These are phyloP conservation scores for Populus hybrid DNA, from an alignment of 441 rosid species.

Conservation along the genomic window DNA sequence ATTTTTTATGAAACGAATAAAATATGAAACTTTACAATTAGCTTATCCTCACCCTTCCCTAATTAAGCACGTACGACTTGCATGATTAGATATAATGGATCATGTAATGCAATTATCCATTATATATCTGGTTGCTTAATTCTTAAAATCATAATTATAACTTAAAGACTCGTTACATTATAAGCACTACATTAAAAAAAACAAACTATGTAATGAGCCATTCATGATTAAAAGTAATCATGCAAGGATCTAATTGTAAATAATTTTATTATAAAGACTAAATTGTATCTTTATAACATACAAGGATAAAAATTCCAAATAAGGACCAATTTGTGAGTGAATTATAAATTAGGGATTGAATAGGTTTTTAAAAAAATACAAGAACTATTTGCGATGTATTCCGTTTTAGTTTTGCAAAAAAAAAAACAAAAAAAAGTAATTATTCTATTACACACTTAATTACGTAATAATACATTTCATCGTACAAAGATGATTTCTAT, in stretches of 20 bases:
- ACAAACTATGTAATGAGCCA: no score
- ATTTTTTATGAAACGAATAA: no score
- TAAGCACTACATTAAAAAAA: neutral
- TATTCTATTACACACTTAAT: neutral
- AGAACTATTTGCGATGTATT: neutral
- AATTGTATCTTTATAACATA: no score
- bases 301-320: neutral
- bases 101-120: neutral
- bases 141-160: no score
- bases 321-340: neutral
- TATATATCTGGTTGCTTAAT: neutral
- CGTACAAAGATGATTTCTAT: neutral
- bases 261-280: neutral
- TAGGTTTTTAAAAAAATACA: neutral
- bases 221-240: neutral
- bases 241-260: neutral
- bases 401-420: neutral
- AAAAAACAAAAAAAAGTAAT: no score
- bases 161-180: neutral
- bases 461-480: neutral
- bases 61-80: neutral
- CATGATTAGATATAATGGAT: no score
- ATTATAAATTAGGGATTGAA: neutral
- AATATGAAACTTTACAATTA: neutral
- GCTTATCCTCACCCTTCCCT: neutral